phyloP scores from a whole-genome alignment of 345 rosid genomes.

The Anastatica hierochuntica region DNA sequence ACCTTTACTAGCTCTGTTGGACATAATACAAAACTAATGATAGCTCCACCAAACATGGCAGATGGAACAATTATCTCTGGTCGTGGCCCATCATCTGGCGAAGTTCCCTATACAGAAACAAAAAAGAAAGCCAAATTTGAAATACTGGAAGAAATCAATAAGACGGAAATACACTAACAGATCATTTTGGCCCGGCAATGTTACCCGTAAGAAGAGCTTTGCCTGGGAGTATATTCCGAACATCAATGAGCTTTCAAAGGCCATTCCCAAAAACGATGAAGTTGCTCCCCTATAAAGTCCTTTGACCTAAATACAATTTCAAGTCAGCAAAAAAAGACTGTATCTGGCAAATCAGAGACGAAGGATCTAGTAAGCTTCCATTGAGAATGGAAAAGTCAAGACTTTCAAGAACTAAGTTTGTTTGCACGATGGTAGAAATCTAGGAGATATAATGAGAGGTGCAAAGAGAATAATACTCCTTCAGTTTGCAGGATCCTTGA shows the following conservation, averaged over 20 bases:
- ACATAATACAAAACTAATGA: conserved; percentile 78
- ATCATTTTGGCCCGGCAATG: not conserved
- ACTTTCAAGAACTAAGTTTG: not conserved
- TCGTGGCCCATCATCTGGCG: conserved; percentile 40
- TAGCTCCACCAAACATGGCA: conserved; percentile 81
- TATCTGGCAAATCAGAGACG: not conserved
- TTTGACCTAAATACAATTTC: conserved; percentile 43
- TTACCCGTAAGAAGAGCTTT: conserved; percentile 64
- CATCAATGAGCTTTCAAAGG: conserved; percentile 83
- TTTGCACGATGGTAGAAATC: not conserved
- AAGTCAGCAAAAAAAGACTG: not conserved
- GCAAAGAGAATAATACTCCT: conserved; percentile 44
- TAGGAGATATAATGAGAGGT: not conserved
- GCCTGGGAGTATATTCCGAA: conserved; percentile 94
- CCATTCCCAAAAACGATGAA: conserved; percentile 81
- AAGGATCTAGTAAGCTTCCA: not conserved
- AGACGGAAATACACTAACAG: not conserved
- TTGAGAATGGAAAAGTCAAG: not conserved
- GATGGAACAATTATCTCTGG: conserved; percentile 73
- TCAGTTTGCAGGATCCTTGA: conserved; percentile 64
- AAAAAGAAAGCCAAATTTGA: not conserved
- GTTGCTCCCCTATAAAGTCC: conserved; percentile 90
- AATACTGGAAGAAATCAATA: not conserved
- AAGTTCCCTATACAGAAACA: conserved; percentile 39
- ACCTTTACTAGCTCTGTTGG: conserved; percentile 91